Percentiles rank a stretch among this genome's conserved stretches.
phyloP scores from a whole-genome alignment of 495 filamentous ascomycete genomes.

The Elasticomyces elasticus region DNA sequence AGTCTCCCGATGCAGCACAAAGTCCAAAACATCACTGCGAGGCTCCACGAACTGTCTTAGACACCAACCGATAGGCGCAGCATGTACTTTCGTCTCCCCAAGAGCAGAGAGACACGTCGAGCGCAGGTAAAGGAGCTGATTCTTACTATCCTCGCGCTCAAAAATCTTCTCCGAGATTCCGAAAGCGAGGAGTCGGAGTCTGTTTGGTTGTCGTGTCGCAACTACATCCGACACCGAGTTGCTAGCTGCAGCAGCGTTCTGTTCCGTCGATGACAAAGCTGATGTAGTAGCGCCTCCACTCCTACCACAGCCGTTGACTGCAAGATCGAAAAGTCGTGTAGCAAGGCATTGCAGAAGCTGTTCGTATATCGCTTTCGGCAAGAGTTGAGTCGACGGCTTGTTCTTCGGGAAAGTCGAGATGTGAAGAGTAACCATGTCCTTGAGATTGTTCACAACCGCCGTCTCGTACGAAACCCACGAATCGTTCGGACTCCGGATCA shows the following conservation, averaged over 20 bases:
- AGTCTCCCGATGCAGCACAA: conserved; percentile 21
- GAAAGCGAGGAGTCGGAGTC: conserved; percentile 32
- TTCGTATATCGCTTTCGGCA: conserved; percentile 30
- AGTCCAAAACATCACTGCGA: conserved; percentile 30
- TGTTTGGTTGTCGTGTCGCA: background rate
- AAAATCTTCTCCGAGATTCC: conserved; percentile 32
- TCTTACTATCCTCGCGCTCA: conserved; percentile 32
- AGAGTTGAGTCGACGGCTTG: conserved; percentile 24
- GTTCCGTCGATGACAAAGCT: conserved; percentile 1
- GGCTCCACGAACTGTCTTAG: conserved; percentile 31
- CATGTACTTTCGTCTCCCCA: conserved; percentile 22
- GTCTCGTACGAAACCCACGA: conserved; percentile 26
- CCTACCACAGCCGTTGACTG: background rate
- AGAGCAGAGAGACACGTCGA: conserved; percentile 25
- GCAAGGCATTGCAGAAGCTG: conserved; percentile 28
- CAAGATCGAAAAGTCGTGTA: conserved; percentile 23
- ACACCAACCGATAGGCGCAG: conserved; percentile 30
- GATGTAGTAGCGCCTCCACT: background rate
- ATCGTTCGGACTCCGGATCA: conserved; percentile 24
- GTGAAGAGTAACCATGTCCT: conserved; percentile 30
- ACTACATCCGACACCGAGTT: background rate
- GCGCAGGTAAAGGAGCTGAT: conserved; percentile 33
- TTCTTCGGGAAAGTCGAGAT: conserved; percentile 35
- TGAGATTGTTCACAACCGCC: conserved; percentile 21
- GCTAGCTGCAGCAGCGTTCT: background rate